phyloP scores from a whole-genome alignment of 805 yeast genomes.

The Kodamaea sagamina region DNA sequence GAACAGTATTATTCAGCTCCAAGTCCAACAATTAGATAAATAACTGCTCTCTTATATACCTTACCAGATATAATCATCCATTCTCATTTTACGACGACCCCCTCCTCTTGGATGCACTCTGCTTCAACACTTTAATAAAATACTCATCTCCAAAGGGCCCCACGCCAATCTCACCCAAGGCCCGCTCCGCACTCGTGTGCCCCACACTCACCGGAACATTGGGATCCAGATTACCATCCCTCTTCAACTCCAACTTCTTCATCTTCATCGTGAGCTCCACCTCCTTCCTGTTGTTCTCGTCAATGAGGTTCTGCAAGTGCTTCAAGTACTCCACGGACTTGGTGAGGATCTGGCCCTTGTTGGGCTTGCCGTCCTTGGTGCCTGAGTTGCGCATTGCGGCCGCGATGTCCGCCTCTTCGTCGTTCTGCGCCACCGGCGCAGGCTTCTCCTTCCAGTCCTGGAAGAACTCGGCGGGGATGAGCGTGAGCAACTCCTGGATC shows the following conservation, averaged over 20 bases:
- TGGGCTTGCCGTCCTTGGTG: constrained; percentile 81
- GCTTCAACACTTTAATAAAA: constrained; percentile 20
- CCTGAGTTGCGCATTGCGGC: constrained; percentile 46
- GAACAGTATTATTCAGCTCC: no score
- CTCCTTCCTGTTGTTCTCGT: constrained; percentile 75
- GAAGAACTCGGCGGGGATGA: constrained; percentile 41
- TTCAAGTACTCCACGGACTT: constrained; percentile 75
- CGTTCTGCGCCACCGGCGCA: constrained; percentile 13
- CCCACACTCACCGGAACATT: constrained; percentile 45
- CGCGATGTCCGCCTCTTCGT: constrained; percentile 30
- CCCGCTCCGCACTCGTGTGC: constrained; percentile 77
- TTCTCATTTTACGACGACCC: not conserved
- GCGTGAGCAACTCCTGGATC: constrained; percentile 43
- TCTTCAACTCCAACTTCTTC: constrained; percentile 53
- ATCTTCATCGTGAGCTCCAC: constrained; percentile 67
- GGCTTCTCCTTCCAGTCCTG: constrained; percentile 18
- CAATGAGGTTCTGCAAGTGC: constrained; percentile 68
- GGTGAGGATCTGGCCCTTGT: constrained; percentile 77
- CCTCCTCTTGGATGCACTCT: constrained; percentile 14
- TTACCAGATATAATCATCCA: no score
- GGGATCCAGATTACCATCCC: constrained; percentile 32
- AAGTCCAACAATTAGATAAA: no score
- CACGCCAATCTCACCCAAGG: constrained; percentile 76
- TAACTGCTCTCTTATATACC: not conserved
- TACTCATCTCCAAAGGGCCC: constrained; percentile 65